A percentile compares a stretch with the other conserved stretches of the same genome.
phyloP scores from a whole-genome alignment of 352 stramenopile species.

The Pythium phragmitis region DNA sequence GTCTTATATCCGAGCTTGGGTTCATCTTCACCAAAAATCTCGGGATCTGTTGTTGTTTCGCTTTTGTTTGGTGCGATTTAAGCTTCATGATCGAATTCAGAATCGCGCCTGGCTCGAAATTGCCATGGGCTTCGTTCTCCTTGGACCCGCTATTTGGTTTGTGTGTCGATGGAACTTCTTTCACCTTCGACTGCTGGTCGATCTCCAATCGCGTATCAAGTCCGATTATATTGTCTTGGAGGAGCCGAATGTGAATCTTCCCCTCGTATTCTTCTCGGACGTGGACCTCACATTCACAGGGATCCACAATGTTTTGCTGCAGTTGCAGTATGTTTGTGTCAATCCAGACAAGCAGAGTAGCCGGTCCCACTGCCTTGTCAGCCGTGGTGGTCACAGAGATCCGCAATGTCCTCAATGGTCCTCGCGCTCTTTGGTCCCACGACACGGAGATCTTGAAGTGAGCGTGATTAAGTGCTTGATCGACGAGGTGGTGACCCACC shows the following conservation, averaged over 20 bases:
- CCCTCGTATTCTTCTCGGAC: constrained; percentile 2
- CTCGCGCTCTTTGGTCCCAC: not conserved
- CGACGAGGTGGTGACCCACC: constrained; percentile 22
- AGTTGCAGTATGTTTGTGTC: constrained; percentile 23
- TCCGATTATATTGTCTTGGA: constrained; percentile 28
- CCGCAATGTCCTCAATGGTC: not conserved
- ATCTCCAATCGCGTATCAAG: constrained; percentile 30
- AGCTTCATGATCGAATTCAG: constrained; percentile 22
- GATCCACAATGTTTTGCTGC: constrained; percentile 2
- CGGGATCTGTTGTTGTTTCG: constrained; percentile 22
- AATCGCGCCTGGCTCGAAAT: constrained; percentile 8
- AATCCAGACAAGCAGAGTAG: constrained; percentile 11
- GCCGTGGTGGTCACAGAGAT: constrained; percentile 2
- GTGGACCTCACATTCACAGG: constrained; percentile 3
- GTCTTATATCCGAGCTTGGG: not conserved
- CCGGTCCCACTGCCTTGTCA: not conserved
- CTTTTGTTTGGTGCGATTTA: constrained; percentile 11
- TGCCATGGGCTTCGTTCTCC: not conserved
- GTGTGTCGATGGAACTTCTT: not conserved
- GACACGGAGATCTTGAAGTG: constrained; percentile 21
- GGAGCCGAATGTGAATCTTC: constrained; percentile 26
- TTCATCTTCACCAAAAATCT: constrained; percentile 24
- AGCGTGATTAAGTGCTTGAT: constrained; percentile 18
- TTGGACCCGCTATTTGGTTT: not conserved
- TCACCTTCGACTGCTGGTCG: constrained; percentile 1